Evolutionary conservation across 2,329 filamentous ascomycete genomes (phyloP).

Genomic region (Ophiostoma tasmaniense): DNA sequence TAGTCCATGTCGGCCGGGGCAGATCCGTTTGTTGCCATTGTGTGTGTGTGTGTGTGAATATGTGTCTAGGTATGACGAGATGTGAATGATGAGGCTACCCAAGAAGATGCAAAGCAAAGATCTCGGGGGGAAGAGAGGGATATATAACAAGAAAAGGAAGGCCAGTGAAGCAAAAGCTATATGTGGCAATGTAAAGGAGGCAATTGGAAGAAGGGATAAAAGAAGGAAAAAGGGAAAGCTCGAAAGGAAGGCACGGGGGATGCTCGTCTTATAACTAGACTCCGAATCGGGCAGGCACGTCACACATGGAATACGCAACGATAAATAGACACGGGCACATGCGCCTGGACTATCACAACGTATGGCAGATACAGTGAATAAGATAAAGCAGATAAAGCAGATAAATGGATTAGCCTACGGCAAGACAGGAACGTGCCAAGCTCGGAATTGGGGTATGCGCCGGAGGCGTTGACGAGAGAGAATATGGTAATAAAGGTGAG

Average conservation of each 20-base stretch:
- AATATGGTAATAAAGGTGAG: slow-evolving; percentile 8
- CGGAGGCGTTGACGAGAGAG: slow-evolving; percentile 10
- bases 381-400: neutral
- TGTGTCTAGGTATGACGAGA: neutral
- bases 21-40: slow-evolving; percentile 20
- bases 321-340: neutral
- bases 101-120: neutral
- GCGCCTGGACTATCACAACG: neutral
- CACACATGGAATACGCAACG: neutral
- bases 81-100: neutral
- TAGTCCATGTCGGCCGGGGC: slow-evolving; percentile 27
- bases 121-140: neutral
- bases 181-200: neutral
- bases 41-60: neutral
- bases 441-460: slow-evolving; percentile 4
- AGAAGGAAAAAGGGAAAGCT: slow-evolving; percentile 6
- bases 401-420: neutral
- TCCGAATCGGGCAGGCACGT: neutral
- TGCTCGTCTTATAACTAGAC: neutral
- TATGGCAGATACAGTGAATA: neutral
- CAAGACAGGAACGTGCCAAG: slow-evolving; percentile 10
- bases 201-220: slow-evolving; percentile 8
- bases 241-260: slow-evolving; percentile 14
- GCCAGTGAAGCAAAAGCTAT: neutral
- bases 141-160: neutral